A percentile compares a stretch with the other conserved stretches of the same genome.
These are phyloP conservation scores for Olyra latifolia DNA, from an alignment of 176 grass and related monocot genomes.

Conservation along the genomic window DNA sequence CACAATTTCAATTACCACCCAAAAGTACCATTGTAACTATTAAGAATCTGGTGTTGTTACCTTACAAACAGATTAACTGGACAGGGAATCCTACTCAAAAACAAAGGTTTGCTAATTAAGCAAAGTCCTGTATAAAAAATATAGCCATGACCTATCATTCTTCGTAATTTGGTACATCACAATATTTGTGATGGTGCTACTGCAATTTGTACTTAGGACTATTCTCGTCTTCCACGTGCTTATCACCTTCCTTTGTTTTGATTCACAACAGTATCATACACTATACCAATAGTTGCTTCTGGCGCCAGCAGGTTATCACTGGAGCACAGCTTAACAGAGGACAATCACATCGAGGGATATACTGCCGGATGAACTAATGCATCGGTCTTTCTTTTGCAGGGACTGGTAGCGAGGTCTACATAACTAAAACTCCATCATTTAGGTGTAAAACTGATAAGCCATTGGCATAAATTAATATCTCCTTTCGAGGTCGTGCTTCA, in stretches of 20 bases:
- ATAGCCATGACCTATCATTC: not conserved
- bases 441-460: slow-evolving; percentile 2
- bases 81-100: not conserved
- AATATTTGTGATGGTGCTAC: not conserved
- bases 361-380: not conserved
- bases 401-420: not conserved
- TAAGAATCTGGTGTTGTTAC: not conserved
- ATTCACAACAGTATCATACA: not conserved
- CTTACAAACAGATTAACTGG: not conserved
- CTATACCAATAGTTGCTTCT: not conserved
- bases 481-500: not conserved
- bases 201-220: not conserved
- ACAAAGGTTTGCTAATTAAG: not conserved
- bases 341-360: not conserved
- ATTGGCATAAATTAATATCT: not conserved
- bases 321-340: not conserved
- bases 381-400: not conserved
- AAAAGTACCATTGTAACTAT: not conserved
- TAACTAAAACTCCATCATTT: not conserved
- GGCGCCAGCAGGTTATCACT: not conserved
- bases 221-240: not conserved
- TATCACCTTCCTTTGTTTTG: not conserved
- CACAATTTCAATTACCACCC: not conserved
- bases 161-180: not conserved
- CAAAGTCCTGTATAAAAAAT: not conserved